Base-by-base conservation (phyloP, 768 basidiomycete genomes). In the Lentinula sp. region DNA sequence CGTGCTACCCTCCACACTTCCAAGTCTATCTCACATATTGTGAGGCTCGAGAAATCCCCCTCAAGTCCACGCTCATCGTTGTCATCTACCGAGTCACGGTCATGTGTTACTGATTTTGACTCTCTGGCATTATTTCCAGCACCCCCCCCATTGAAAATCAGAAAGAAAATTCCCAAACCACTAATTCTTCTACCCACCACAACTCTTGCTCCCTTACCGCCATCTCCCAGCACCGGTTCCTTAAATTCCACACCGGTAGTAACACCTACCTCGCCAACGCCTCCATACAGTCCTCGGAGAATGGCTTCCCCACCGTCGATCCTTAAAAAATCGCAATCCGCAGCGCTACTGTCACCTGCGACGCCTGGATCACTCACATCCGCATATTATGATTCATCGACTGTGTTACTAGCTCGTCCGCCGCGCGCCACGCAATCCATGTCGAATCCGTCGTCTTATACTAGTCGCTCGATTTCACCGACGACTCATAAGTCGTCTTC, bases 191-290 rank as follows among this genome's bases (percentile, higher is more conserved):
- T 65, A 34, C 70, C 71, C 37, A 68, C 66, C 11, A 63, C 73
- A 37, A 64, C 66, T 39, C 65, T 71, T 51, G 68, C 68, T 23
- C 65, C 70, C 28, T 67, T 74, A 23, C 70, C 76, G 9, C 71
- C 75, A 16, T 73, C 74, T 0, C 61, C 65, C 32, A 34, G 11
- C 13, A 52, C 61, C 18, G 73, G 72, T 59, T 76, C 77, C 28
- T 63, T 65, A 42, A 76, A 79, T 62, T 77, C 78, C 46, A 81
- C 78, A 18, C 78, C 79, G 2, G 64, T 77, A 11, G 68, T 73
- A 55, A 80, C 78, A 37, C 79, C 80, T 16, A 77, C 75, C 2
- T 74, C 76, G 6, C 70, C 75, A 43, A 68, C 67, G 28, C 63
- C 64, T 50, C 62, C 63, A 40, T 16, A 61, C 51, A 40, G 40